Evolutionary conservation across 208 protist genomes (phyloP).

Genomic region (Wallacemonas rigidus): DNA sequence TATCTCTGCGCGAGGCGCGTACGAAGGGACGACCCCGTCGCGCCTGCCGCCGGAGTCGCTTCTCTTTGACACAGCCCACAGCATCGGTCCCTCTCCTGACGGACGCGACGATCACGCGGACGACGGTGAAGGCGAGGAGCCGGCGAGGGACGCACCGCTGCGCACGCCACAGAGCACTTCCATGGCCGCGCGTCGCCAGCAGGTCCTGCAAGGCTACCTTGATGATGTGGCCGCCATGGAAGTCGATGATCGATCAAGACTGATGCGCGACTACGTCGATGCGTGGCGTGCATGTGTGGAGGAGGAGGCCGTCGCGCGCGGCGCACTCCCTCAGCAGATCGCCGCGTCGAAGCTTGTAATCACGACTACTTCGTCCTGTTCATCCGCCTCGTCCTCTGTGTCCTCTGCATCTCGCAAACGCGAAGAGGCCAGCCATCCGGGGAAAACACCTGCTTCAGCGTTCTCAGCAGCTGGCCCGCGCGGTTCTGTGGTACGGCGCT

Average conservation of each 20-base stretch:
- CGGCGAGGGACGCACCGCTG: background rate
- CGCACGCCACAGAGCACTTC: background rate
- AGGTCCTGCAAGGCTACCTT: slow-evolving; percentile 11
- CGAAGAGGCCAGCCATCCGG: too few relatives aligned
- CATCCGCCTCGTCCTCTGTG: background rate
- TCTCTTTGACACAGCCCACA: slow-evolving; percentile 6
- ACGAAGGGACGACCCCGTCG: background rate
- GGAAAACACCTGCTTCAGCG: too few relatives aligned
- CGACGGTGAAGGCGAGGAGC: background rate
- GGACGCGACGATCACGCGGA: background rate
- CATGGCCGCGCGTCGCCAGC: background rate
- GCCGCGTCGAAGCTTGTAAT: slow-evolving; percentile 5
- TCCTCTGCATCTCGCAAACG: background rate
- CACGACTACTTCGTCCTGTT: background rate
- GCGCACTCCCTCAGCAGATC: slow-evolving; percentile 4
- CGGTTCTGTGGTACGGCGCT: background rate
- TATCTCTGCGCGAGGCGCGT: background rate
- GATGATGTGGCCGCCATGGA: slow-evolving; percentile 5
- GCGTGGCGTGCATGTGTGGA: slow-evolving; percentile 2
- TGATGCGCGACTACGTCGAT: background rate
- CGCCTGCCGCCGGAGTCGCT: slow-evolving; percentile 5
- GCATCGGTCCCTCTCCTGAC: background rate
- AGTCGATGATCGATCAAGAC: background rate
- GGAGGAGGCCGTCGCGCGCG: slow-evolving; percentile 9
- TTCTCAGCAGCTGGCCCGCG: background rate